Conservation (phyloP, 345 rosid species). For the Salix koriyanagi region DNA sequence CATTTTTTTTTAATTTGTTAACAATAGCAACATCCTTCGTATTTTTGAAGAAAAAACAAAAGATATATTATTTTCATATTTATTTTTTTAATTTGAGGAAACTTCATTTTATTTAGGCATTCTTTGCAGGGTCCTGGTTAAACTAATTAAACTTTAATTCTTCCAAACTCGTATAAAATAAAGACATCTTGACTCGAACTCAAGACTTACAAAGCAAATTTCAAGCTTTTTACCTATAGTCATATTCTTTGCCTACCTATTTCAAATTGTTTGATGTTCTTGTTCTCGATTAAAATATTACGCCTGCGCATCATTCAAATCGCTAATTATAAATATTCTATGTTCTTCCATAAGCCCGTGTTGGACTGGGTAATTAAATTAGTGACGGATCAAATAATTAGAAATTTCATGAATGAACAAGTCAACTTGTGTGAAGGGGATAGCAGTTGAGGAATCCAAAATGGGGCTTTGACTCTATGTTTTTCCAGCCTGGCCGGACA, state of each 20-base stretch:
- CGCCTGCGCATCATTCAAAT: not conserved
- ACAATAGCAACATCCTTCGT: too few relatives aligned
- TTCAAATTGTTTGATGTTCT: not conserved
- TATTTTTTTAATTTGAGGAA: too few relatives aligned
- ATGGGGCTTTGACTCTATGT: not conserved
- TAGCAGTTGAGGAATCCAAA: not conserved
- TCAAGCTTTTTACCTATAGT: not conserved
- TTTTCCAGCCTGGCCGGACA: not conserved
- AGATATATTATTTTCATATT: not conserved
- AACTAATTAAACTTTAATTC: too few relatives aligned
- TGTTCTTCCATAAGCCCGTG: not conserved
- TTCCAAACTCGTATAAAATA: too few relatives aligned
- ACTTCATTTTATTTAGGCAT: too few relatives aligned
- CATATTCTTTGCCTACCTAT: not conserved
- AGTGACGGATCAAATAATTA: not conserved
- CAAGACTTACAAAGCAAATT: accelerated
- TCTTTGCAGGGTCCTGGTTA: too few relatives aligned
- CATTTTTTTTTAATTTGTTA: too few relatives aligned
- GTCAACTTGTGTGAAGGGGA: not conserved
- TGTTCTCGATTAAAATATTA: not conserved
- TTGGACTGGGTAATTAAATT: not conserved
- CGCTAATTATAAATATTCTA: not conserved
- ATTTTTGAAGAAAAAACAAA: not conserved
- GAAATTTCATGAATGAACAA: not conserved
- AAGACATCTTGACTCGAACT: too few relatives aligned